Conservation (phyloP, 1,139 yeast species). For the Lodderomyces margitis region DNA sequence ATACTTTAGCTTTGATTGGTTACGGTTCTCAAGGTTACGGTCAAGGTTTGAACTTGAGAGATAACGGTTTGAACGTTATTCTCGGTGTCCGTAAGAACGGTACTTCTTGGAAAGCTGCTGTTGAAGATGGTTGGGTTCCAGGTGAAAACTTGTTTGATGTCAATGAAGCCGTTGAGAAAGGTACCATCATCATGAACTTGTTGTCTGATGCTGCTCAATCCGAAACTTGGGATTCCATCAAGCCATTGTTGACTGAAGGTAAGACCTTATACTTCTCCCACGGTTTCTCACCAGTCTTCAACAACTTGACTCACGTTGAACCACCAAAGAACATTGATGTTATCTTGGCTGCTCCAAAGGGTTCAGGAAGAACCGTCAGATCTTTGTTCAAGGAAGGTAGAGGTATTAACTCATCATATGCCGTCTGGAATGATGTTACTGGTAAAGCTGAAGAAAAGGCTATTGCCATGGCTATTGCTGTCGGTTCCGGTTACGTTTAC, state of each 20-base stretch:
- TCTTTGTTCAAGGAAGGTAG: conserved; percentile 99
- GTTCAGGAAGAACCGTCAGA: conserved; percentile 99
- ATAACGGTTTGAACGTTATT: conserved; percentile 95
- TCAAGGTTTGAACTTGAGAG: conserved; percentile 98
- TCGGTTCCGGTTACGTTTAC: conserved; percentile 99
- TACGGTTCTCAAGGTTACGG: conserved; percentile 99
- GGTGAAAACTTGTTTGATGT: conserved; percentile 97
- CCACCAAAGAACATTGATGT: conserved; percentile 95
- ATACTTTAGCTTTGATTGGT: conserved; percentile 95
- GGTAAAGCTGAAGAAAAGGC: conserved; percentile 99
- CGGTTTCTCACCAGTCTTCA: conserved; percentile 99
- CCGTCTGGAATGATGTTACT: conserved; percentile 98
- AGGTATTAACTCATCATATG: conserved; percentile 99
- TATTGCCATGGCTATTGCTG: conserved; percentile 97
- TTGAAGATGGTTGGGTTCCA: conserved; percentile 99
- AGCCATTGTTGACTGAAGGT: conserved; percentile 92
- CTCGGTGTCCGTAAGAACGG: conserved; percentile 98
- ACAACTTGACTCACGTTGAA: conserved; percentile 93
- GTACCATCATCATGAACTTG: conserved; percentile 96
- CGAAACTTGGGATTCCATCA: conserved; percentile 87
- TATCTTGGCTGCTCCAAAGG: conserved; percentile 99
- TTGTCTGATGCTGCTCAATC: conserved; percentile 99
- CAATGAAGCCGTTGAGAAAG: conserved; percentile 85
- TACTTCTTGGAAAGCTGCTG: conserved; percentile 99
- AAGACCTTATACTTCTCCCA: conserved; percentile 98